phyloP scores from a whole-genome alignment of 371 early-diverging fungal species.

The Rhizopus arrhizus region DNA sequence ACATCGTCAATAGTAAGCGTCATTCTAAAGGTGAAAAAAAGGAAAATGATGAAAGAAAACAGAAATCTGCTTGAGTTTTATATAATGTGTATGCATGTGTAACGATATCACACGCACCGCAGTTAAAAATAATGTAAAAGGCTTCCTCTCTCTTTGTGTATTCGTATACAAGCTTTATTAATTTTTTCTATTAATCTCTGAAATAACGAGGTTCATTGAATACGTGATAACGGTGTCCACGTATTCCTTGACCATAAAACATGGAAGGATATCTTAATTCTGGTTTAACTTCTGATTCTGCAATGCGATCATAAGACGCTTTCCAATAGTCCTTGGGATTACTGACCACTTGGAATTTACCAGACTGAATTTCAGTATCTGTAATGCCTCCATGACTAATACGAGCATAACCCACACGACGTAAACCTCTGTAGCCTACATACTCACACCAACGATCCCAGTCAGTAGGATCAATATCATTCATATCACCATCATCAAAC shows the following conservation, averaged over 20 bases:
- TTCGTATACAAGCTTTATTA: conserved; percentile 3
- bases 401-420: conserved; percentile 77
- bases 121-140: conserved; percentile 2
- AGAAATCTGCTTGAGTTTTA: no score
- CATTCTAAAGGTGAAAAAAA: conserved; percentile 23
- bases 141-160: conserved; percentile 4
- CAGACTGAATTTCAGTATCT: conserved; percentile 86
- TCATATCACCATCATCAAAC: conserved; percentile 69
- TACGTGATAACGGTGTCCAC: conserved; percentile 79
- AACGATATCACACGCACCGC: conserved; percentile 6
- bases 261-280: conserved; percentile 68
- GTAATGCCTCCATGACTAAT: conserved; percentile 80
- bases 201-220: conserved; percentile 78
- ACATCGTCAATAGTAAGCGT: conserved; percentile 29
- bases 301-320: conserved; percentile 59
- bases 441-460: conserved; percentile 87
- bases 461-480: conserved; percentile 79
- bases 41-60: conserved; percentile 9
- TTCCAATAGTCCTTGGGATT: conserved; percentile 53
- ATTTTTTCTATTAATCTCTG: conserved; percentile 24
- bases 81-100: not conserved
- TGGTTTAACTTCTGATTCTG: conserved; percentile 56
- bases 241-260: conserved; percentile 71
- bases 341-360: conserved; percentile 74
- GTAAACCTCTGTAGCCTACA: conserved; percentile 77